Base-by-base conservation (phyloP, 345 rosid genomes). In the Camelina sativa region DNA sequence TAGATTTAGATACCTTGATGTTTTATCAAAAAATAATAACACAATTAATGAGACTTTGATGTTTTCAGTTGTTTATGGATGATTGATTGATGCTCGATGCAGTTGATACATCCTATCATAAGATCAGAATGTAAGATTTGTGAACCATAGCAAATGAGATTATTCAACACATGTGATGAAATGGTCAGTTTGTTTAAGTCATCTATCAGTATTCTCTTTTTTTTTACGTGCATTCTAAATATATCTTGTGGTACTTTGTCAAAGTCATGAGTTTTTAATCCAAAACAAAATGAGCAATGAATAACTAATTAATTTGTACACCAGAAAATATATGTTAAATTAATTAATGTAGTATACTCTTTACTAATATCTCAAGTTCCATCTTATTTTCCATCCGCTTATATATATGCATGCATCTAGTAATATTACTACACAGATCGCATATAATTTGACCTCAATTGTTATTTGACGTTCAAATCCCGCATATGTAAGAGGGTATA, bases 361-460 rank as follows among this genome's bases (percentile, higher is more conserved):
- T 11, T 40, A 3, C 3, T 11, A 10, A 40, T 12, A 41, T 4
- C 1, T 41, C n/a, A 41, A 13, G 47, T 41, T 41, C n/a, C n/a
- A 41, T 41, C 12, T 41, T 12, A 3, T 40, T 12, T 61, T 44
- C 17, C 19, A 25, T 25, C 28, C 28, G 28, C 28, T 25, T 25
- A 25, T 25, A 25, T 25, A 25, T 25, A 25, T 30, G 41, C 25
- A 64, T 64, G 55, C 43, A 47, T n/a, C 69, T 6, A 40, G 66
- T 40, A 43, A 25, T 25, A 17, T 17, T 30, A 8, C 23, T 4
- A 62, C 65, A 23, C 22, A 41, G 10, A 57, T 34, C 34, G 17
- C 34, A 28, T 40, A 43, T 16, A 48, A 16, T 1, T n/a, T 17
- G 4, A n/a, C 25, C 15, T 25, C n/a, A 46, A 28, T 5, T 41